These are phyloP conservation scores for Barbarea vulgaris DNA, from an alignment of 345 rosid species.

Conservation along the genomic window DNA sequence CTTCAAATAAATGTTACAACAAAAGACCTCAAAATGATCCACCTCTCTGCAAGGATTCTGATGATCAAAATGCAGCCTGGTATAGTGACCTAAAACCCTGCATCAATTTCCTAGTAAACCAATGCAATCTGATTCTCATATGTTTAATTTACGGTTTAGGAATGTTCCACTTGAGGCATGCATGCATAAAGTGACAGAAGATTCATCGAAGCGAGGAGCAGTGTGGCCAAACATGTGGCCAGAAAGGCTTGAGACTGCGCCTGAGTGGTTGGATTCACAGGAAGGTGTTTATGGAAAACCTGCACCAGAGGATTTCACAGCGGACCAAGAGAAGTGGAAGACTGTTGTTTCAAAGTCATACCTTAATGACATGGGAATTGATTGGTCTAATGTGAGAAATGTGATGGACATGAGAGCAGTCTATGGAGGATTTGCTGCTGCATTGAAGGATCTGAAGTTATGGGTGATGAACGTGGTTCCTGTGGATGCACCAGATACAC, in stretches of 20 bases:
- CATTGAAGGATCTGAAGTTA: conserved; percentile 63
- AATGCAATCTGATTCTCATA: conserved; percentile 10
- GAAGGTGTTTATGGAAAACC: conserved; percentile 71
- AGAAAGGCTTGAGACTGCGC: conserved; percentile 57
- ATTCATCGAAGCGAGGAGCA: conserved; percentile 61
- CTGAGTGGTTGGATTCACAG: conserved; percentile 70
- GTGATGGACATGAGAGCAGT: conserved; percentile 96
- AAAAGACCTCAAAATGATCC: conserved; percentile 58
- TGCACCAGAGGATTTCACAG: conserved; percentile 63
- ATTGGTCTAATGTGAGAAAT: conserved; percentile 75
- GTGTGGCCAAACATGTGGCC: conserved; percentile 82
- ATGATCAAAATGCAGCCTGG: conserved; percentile 80
- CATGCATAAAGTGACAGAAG: conserved; percentile 71
- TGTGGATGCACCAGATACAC: conserved; percentile 72
- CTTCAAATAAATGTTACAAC: conserved; percentile 61
- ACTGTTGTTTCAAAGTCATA: conserved; percentile 60
- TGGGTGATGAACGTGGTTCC: conserved; percentile 95
- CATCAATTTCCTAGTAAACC: neutral
- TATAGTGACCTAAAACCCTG: conserved; percentile 31
- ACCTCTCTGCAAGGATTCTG: conserved; percentile 67
- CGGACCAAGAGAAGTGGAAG: conserved; percentile 74
- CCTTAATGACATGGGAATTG: conserved; percentile 57
- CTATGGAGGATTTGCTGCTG: conserved; percentile 94
- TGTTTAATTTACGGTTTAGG: conserved; percentile 44
- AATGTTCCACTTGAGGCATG: conserved; percentile 78